phyloP scores from a whole-genome alignment of 208 protist species.

The Wallacemonas sp. region DNA sequence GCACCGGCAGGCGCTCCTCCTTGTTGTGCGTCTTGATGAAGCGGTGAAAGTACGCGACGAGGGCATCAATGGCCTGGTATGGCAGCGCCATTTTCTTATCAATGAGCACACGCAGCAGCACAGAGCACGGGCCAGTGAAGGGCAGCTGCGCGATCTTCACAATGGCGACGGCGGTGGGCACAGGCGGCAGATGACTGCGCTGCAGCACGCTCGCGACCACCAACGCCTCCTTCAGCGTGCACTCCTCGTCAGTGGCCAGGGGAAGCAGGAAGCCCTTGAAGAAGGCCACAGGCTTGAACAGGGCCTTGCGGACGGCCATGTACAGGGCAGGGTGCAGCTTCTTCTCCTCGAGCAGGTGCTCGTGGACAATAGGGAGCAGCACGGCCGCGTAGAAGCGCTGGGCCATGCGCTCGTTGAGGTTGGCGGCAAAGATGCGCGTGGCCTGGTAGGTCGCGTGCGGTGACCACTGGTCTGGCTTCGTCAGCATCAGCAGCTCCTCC shows the following conservation, averaged over 20 bases:
- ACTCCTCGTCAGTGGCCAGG: conserved; percentile 93
- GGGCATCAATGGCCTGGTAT: conserved; percentile 93
- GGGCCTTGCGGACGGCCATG: conserved; percentile 96
- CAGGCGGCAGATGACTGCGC: conserved; percentile 90
- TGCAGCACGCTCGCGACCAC: conserved; percentile 95
- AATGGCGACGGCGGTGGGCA: conserved; percentile 93
- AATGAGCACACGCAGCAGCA: conserved; percentile 96
- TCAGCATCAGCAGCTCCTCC: conserved; percentile 98
- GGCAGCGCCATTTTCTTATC: conserved; percentile 99
- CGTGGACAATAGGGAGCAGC: conserved; percentile 95
- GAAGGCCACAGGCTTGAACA: conserved; percentile 99
- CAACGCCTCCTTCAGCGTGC: conserved; percentile 94
- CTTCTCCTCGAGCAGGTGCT: conserved; percentile 71
- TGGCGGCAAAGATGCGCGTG: conserved; percentile 97
- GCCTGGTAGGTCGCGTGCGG: conserved; percentile 95
- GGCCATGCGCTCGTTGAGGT: conserved; percentile 96
- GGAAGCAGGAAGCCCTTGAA: conserved; percentile 99
- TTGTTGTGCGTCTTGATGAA: conserved; percentile 85
- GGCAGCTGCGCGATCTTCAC: conserved; percentile 94
- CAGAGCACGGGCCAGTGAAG: conserved; percentile 89
- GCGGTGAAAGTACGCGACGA: conserved; percentile 96
- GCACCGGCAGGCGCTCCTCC: conserved; percentile 91
- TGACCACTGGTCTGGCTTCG: conserved; percentile 95
- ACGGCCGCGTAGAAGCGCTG: conserved; percentile 98
- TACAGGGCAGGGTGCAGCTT: conserved; percentile 99